A percentile compares a stretch with the other conserved stretches of the same genome.
Evolutionary conservation across 306 rosid genomes (phyloP).

Genomic region (Albizia julibrissin): DNA sequence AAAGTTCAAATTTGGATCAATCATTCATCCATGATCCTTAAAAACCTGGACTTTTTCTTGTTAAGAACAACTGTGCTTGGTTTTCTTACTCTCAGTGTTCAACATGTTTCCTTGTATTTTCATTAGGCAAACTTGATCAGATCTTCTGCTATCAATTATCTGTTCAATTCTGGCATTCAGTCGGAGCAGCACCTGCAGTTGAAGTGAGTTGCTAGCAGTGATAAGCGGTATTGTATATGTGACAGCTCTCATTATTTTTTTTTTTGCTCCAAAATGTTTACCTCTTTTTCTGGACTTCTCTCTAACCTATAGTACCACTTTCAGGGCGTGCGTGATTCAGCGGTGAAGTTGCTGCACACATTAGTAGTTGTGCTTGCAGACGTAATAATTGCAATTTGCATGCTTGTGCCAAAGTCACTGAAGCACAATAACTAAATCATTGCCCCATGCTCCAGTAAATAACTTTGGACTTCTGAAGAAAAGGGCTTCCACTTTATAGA

Average conservation of each 20-base stretch:
- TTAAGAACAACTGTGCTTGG: constrained; percentile 19
- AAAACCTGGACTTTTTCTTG: constrained; percentile 21
- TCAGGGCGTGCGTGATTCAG: constrained; percentile 96
- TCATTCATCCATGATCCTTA: constrained; percentile 17
- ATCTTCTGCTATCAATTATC: constrained; percentile 80
- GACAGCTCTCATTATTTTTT: not conserved
- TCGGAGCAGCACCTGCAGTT: constrained; percentile 97
- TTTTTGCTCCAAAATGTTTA: constrained; percentile 13
- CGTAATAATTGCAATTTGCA: constrained; percentile 56
- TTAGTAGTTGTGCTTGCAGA: constrained; percentile 97
- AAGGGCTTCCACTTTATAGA: constrained; percentile 18
- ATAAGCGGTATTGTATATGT: constrained; percentile 26
- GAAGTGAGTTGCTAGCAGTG: constrained; percentile 63
- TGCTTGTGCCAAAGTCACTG: constrained; percentile 5
- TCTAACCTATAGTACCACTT: constrained; percentile 20
- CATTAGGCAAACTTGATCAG: constrained; percentile 88
- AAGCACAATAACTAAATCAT: not conserved
- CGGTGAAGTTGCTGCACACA: constrained; percentile 91
- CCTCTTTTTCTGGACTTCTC: constrained; percentile 9
- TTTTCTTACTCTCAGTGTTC: constrained; percentile 22
- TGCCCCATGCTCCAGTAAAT: constrained; percentile 25
- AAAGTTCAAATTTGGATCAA: constrained; percentile 9
- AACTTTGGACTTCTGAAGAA: constrained; percentile 15
- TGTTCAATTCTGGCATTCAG: constrained; percentile 85
- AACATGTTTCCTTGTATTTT: constrained; percentile 33